phyloP scores from a whole-genome alignment of 257 asterid genomes.

The Solanum chaucha region DNA sequence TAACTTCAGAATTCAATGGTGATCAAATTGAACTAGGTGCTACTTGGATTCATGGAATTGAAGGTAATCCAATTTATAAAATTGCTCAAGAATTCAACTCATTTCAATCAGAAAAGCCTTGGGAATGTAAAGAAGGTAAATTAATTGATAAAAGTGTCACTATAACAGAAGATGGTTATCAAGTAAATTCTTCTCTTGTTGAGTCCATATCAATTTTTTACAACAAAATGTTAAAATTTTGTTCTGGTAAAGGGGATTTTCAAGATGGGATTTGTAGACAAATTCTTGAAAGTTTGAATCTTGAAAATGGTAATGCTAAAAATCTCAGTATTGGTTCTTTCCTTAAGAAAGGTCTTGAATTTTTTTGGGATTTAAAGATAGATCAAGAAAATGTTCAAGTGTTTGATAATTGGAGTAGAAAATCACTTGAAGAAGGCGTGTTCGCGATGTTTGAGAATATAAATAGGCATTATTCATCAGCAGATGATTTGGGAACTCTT shows the following conservation, averaged over 20 bases:
- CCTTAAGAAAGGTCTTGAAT: slow-evolving; percentile 30
- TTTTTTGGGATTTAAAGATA: slow-evolving; percentile 22
- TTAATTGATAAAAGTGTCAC: background rate
- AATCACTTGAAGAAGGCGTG: slow-evolving; percentile 13
- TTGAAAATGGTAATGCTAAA: background rate
- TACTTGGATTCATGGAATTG: too few relatives aligned
- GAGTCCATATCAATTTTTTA: slow-evolving; percentile 49
- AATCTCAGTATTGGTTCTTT: background rate
- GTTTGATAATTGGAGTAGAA: background rate
- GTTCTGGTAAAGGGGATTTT: background rate
- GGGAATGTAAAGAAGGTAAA: too few relatives aligned
- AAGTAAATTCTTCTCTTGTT: slow-evolving; percentile 32
- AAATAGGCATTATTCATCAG: slow-evolving; percentile 68
- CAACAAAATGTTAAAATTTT: slow-evolving; percentile 44
- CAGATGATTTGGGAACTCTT: slow-evolving; percentile 40
- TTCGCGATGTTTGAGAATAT: slow-evolving; percentile 62
- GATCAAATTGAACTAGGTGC: too few relatives aligned
- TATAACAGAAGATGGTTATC: slow-evolving; percentile 37
- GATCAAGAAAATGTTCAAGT: background rate
- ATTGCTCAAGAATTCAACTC: too few relatives aligned
- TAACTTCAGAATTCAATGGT: too few relatives aligned
- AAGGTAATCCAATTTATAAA: too few relatives aligned
- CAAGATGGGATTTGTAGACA: slow-evolving; percentile 7
- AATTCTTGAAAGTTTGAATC: background rate
- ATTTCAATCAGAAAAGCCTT: too few relatives aligned